Conservation (phyloP, 1,284 basidiomycete species). For the Apiotrichum brassicae region DNA sequence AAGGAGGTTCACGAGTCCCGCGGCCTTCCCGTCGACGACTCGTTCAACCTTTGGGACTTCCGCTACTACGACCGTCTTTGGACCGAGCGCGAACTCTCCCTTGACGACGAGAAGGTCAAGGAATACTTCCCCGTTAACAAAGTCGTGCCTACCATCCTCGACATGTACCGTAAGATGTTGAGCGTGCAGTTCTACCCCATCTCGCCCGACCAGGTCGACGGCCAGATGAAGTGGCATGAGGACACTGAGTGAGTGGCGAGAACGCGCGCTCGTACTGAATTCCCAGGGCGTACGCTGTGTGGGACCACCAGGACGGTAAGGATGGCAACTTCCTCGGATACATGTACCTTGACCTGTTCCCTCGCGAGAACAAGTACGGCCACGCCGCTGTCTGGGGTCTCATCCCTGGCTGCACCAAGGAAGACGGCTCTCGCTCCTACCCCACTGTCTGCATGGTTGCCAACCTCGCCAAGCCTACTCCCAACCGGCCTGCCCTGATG, state of each 20-base stretch:
- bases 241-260: neutral
- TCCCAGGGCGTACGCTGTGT: constrained; percentile 19
- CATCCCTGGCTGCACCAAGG: constrained; percentile 17
- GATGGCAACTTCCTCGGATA: constrained; percentile 64
- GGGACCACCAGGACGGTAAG: constrained; percentile 44
- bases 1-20: constrained; percentile 13
- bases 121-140: constrained; percentile 23
- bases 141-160: constrained; percentile 19
- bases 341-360: constrained; percentile 79
- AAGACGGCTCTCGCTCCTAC: constrained; percentile 28
- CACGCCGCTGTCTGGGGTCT: constrained; percentile 84
- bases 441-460: constrained; percentile 51
- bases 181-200: constrained; percentile 18
- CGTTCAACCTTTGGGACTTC: constrained; percentile 21
- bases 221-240: constrained; percentile 17
- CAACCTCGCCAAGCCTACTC: constrained; percentile 51
- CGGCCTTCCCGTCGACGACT: constrained; percentile 9
- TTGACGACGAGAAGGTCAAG: constrained; percentile 22
- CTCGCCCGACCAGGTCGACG: constrained; percentile 7
- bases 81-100: constrained; percentile 18
- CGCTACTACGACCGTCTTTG: constrained; percentile 21
- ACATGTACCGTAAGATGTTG: constrained; percentile 20
- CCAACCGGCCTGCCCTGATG: constrained; percentile 73
- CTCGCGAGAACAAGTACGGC: constrained; percentile 73
- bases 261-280: constrained; percentile 2